Evolutionary conservation across 2,329 filamentous ascomycete genomes (phyloP), one percentile per base, ranked within the genome.

Genomic region (Cladosporium sp.): DNA sequence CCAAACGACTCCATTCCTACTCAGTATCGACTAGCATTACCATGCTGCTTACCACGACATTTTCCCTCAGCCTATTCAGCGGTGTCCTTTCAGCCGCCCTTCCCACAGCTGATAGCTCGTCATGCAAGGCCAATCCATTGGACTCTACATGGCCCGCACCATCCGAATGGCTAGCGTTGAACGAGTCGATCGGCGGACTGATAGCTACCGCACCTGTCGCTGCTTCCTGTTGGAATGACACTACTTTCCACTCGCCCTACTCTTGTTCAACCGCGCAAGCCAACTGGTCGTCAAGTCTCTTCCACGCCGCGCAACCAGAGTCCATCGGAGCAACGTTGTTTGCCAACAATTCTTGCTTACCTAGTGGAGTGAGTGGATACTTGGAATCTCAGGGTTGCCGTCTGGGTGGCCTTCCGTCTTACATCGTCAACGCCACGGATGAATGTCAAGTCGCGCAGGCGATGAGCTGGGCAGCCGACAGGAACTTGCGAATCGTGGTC

Each of bases 301-400:
- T 68, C 58, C 71, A 73, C 36, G 61, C 68, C 0, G n/a, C 50
- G 3, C 64, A 62, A 35, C 71, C 72, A 0, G 72, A 74, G 32
- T 67, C 65, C 2, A 68, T 71, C 42, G 66, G 65, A 17, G 70
- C 65, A 36, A 63, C 64, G 0, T 60, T 73, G 7, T 72, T 63
- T 42, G 64, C 68, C 0, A 72, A 73, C 53, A 68, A 72, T 19
- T 70, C 71, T 0, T 73, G 72, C 20, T 7, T 74, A 1, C 71
- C 72, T 0, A 65, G 65, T 1, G 60, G 55, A 6, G 60, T 52
- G 0, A 34, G 57, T 5, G 71, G 68, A 0, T 73, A 70, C 25
- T 58, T 47, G 4, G 53, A 63, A 9, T 61, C 50, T 0, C 56
- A 57, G 10, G 69, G 68, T 0, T 75, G 72, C 51, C 60, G 42